Conservation (phyloP, 805 yeast species). For the Barnettozyma pratensis region DNA sequence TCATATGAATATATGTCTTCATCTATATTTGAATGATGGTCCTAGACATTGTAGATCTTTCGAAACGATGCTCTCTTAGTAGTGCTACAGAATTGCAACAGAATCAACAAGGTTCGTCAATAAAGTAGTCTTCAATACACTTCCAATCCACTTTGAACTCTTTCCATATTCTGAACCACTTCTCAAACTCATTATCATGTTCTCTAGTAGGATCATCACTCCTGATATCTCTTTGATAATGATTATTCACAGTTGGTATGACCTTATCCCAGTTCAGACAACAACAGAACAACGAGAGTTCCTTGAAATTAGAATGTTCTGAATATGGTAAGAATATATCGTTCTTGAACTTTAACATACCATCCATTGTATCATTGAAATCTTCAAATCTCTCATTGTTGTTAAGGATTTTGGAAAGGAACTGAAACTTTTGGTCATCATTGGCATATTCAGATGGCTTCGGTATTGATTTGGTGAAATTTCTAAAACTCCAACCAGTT, state of each 20-base stretch:
- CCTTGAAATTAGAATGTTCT: conserved; percentile 89
- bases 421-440: not conserved
- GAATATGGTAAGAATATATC: conserved; percentile 64
- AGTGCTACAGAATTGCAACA: too few species aligned
- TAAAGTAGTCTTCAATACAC: conserved; percentile 6
- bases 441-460: not conserved
- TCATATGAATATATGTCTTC: too few species aligned
- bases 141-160: conserved; percentile 3
- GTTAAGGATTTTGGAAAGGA: not conserved
- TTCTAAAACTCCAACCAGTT: conserved; percentile 81
- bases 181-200: conserved; percentile 4
- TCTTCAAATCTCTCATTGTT: conserved; percentile 1
- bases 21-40: too few species aligned
- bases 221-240: conserved; percentile 20
- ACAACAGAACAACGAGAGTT: conserved; percentile 61
- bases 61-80: too few species aligned
- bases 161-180: conserved; percentile 21
- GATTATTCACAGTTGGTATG: conserved; percentile 73
- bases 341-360: conserved; percentile 29
- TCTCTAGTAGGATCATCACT: not conserved
- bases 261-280: conserved; percentile 45
- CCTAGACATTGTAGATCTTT: too few species aligned
- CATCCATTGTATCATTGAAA: conserved; percentile 1
- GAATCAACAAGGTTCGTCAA: not conserved
- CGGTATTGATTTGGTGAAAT: conserved; percentile 12